These are phyloP conservation scores for Jaltomata sinuosa DNA, from an alignment of 257 asterid species.

Conservation along the genomic window DNA sequence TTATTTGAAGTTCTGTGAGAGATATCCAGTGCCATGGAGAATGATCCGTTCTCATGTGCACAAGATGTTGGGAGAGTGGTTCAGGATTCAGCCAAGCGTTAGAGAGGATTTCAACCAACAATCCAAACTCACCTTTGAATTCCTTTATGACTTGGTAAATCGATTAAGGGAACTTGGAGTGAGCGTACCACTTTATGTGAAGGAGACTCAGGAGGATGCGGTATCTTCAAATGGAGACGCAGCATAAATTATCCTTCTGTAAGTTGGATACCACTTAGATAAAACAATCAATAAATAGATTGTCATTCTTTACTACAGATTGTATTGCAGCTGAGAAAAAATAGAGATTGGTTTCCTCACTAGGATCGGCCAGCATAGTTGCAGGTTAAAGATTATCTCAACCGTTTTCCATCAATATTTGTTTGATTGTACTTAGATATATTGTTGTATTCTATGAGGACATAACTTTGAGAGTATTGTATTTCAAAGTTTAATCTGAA, in stretches of 20 bases:
- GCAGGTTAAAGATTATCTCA: background rate
- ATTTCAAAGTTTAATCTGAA: background rate
- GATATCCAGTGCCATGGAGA: constrained; percentile 90
- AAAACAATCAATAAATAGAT: background rate
- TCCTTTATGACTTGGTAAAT: constrained; percentile 53
- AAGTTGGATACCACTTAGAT: background rate
- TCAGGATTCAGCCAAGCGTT: constrained; percentile 55
- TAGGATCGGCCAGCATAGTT: background rate
- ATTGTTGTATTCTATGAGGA: background rate
- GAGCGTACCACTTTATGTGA: constrained; percentile 56
- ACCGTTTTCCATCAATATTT: background rate
- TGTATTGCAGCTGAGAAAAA: background rate
- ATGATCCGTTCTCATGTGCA: constrained; percentile 96
- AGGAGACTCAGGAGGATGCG: constrained; percentile 7
- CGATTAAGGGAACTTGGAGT: constrained; percentile 62
- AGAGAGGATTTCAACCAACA: constrained; percentile 72
- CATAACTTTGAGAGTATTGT: background rate
- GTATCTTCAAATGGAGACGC: constrained; percentile 16
- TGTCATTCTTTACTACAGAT: background rate
- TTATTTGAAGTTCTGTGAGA: constrained; percentile 73
- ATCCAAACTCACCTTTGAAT: constrained; percentile 61
- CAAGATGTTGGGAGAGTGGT: constrained; percentile 90
- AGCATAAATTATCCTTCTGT: constrained; percentile 6
- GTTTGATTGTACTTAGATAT: no score
- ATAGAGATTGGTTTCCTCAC: background rate